Conservation (phyloP, 2,329 filamentous ascomycete genomes). For the Fonsecaea erecta region DNA sequence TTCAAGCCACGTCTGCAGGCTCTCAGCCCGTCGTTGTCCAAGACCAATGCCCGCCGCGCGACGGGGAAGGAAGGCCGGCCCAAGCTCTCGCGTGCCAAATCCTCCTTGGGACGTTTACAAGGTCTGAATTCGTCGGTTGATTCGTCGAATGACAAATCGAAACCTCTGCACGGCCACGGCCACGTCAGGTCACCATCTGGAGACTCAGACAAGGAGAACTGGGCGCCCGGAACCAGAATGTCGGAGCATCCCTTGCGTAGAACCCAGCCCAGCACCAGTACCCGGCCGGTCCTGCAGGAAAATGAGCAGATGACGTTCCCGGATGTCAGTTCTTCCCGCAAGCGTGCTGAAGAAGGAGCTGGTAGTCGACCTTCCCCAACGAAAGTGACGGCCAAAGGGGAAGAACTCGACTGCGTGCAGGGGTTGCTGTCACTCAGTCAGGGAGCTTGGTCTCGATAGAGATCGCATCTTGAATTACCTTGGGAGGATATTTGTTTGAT, state of each 20-base stretch:
- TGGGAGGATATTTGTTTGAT: slow-evolving; percentile 1
- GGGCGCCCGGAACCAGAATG: slow-evolving; percentile 59
- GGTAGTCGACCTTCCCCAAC: slow-evolving; percentile 18
- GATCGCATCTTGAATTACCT: not conserved
- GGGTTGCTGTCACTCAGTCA: slow-evolving; percentile 87
- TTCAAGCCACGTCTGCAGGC: slow-evolving; percentile 53
- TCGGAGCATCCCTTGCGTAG: slow-evolving; percentile 59
- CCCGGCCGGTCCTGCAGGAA: slow-evolving; percentile 54
- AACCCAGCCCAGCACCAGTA: slow-evolving; percentile 47
- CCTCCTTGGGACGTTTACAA: slow-evolving; percentile 67
- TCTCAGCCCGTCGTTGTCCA: slow-evolving; percentile 49
- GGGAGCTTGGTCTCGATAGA: slow-evolving; percentile 77
- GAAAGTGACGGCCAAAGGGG: slow-evolving; percentile 64
- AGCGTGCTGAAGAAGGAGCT: not conserved
- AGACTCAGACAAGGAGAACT: slow-evolving; percentile 97
- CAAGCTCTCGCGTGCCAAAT: slow-evolving; percentile 64
- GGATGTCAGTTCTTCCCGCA: slow-evolving; percentile 20
- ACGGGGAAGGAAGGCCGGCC: slow-evolving; percentile 56
- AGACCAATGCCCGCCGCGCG: slow-evolving; percentile 51
- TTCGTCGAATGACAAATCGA: slow-evolving; percentile 36
- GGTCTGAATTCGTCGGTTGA: slow-evolving; percentile 42
- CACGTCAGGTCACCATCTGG: slow-evolving; percentile 57
- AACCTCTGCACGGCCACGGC: slow-evolving; percentile 43
- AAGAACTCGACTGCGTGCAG: slow-evolving; percentile 86
- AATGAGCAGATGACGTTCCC: slow-evolving; percentile 41